phyloP scores from a whole-genome alignment of 345 rosid species.

The Syzygium oleosum region DNA sequence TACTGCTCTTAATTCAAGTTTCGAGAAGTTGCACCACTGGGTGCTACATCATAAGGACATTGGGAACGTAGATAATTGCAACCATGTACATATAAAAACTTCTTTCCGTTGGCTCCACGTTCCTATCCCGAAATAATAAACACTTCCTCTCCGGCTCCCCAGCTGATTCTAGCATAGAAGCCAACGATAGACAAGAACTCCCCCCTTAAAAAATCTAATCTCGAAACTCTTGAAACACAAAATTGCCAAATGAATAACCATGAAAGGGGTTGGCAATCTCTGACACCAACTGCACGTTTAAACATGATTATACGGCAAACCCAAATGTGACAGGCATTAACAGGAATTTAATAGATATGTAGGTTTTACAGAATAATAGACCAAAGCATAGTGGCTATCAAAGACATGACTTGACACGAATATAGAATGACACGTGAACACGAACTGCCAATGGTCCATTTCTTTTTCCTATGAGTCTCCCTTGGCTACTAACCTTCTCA shows the following conservation, averaged over 20 bases:
- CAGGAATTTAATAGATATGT: neutral
- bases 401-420: neutral
- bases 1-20: neutral
- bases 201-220: neutral
- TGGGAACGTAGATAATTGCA: neutral
- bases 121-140: neutral
- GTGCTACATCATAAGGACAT: neutral
- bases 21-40: neutral
- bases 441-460: neutral
- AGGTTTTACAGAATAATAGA: neutral
- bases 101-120: neutral
- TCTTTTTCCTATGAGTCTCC: neutral
- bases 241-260: neutral
- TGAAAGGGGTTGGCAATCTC: neutral
- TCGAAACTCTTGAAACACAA: neutral
- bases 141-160: neutral
- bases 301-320: neutral
- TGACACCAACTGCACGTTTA: neutral
- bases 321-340: neutral
- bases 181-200: neutral
- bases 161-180: neutral
- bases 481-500: conserved; percentile 59
- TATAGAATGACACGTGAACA: neutral
- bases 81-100: neutral
- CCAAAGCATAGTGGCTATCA: neutral